Conservation (phyloP, 2,329 filamentous ascomycete species). For the Colletotrichum camelliae region DNA sequence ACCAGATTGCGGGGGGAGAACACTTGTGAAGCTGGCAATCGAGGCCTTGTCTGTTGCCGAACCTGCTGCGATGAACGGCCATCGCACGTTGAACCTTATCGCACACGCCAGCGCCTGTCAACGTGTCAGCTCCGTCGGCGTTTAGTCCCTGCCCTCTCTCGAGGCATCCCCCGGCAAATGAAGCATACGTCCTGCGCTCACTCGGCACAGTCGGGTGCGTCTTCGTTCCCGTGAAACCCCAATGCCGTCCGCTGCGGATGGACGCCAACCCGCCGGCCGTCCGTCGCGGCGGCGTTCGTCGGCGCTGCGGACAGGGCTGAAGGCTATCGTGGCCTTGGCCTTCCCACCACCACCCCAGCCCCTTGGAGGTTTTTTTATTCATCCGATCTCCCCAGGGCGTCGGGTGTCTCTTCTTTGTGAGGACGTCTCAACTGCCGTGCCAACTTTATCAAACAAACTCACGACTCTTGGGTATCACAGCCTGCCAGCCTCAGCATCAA, state of each 20-base stretch:
- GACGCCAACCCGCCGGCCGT: background rate
- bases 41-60: background rate
- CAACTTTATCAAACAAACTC: background rate
- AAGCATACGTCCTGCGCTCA: background rate
- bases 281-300: background rate
- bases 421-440: background rate
- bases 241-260: background rate
- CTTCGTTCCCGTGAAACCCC: background rate
- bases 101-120: background rate
- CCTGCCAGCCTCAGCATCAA: background rate
- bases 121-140: background rate
- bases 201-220: background rate
- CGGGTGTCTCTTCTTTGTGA: background rate
- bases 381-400: background rate
- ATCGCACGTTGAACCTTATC: background rate
- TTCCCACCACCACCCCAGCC: background rate
- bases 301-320: background rate
- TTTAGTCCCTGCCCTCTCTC: background rate
- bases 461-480: background rate
- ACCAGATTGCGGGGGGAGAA: background rate
- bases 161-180: background rate
- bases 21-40: background rate
- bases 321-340: background rate
- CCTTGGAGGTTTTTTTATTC: accelerated
- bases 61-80: background rate